Evolutionary conservation across 768 basidiomycete species (phyloP), one percentile per base, ranked within the genome.

Genomic region (Auricularia auricula-judae): DNA sequence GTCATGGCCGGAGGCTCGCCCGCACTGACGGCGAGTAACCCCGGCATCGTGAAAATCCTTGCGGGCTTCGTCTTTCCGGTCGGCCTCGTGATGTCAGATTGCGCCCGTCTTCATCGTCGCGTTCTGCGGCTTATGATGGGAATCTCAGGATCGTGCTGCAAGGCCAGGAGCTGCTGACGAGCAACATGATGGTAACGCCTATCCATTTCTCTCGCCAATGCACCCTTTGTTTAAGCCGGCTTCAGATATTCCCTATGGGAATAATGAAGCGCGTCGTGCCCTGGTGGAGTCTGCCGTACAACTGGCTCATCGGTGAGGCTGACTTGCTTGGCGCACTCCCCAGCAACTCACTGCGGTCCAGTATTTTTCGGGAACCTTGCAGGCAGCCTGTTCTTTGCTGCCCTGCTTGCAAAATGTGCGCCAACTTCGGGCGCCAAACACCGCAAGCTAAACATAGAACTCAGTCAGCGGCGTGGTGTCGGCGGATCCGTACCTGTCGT

Each of bases 61-160:
- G 80, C 80, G 18, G 87, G 85, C 16, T 82, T 88, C 59, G 84
- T 89, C 33, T 89, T 89, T 72, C 88, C 88, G 8, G 85, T 87
- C 2, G 88, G 88, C 70, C 82, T 89, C 76, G 84, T 86, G 63
- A 89, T 89, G 88, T 89, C 68, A 66, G 78, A 66, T 12, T n/a
- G 12, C 4, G 36, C 33, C 47, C 18, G 36, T 21, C 29, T 10
- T 36, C 23, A 63, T 47, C 35, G 44, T 61, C 42, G 43, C 16
- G 42, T 47, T 16, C n/a, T n/a, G 18, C 21, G 16, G 7, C 42
- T 51, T 11, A 29, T 63, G 44, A 21, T 42, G 39, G 39, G 63
- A 51, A 12, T 12, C 21, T 14, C 67, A 89, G 88, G 88, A 88
- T 90, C 66, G 80, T 87, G 14, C 75, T 89, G 14, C 85, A 88